Conservation (phyloP, 2,329 filamentous ascomycete species). For the Talaromyces albobiverticillius region DNA sequence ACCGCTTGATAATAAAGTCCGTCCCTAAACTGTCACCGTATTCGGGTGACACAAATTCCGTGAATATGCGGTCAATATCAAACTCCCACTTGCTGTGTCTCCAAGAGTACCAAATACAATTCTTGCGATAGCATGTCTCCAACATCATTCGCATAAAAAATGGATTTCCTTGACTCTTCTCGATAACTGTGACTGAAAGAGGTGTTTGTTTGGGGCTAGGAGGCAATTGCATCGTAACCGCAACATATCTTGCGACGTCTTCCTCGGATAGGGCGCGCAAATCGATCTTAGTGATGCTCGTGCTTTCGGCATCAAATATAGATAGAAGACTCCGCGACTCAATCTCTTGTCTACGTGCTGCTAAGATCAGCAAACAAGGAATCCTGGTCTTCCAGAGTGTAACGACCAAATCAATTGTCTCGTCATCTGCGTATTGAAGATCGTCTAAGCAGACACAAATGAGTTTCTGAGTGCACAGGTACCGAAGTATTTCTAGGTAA, state of each 20-base stretch:
- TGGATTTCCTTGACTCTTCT: slow-evolving; percentile 82
- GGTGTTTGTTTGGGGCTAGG: slow-evolving; percentile 69
- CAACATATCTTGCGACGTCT: slow-evolving; percentile 79
- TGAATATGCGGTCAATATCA: slow-evolving; percentile 80
- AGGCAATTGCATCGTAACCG: slow-evolving; percentile 72
- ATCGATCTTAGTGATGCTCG: slow-evolving; percentile 66
- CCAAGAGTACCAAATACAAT: slow-evolving; percentile 90
- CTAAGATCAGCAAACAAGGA: slow-evolving; percentile 78
- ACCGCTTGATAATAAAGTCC: slow-evolving; percentile 74
- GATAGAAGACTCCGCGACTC: slow-evolving; percentile 43
- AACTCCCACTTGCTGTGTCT: slow-evolving; percentile 77
- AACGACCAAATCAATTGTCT: slow-evolving; percentile 78
- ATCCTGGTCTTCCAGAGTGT: slow-evolving; percentile 76
- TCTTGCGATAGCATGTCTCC: slow-evolving; percentile 78
- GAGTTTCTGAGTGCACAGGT: slow-evolving; percentile 78
- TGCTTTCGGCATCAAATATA: slow-evolving; percentile 46
- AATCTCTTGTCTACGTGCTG: slow-evolving; percentile 67
- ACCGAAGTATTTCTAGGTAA: slow-evolving; percentile 78
- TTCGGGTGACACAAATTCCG: slow-evolving; percentile 74
- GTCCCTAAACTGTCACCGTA: slow-evolving; percentile 78
- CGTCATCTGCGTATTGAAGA: slow-evolving; percentile 83
- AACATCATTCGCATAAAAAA: slow-evolving; percentile 93
- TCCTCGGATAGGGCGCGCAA: slow-evolving; percentile 72
- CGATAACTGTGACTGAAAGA: slow-evolving; percentile 79
- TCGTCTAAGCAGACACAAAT: slow-evolving; percentile 89